Base-by-base conservation (phyloP, 192 early-diverging fungal species). In the Coemansia sp. region DNA sequence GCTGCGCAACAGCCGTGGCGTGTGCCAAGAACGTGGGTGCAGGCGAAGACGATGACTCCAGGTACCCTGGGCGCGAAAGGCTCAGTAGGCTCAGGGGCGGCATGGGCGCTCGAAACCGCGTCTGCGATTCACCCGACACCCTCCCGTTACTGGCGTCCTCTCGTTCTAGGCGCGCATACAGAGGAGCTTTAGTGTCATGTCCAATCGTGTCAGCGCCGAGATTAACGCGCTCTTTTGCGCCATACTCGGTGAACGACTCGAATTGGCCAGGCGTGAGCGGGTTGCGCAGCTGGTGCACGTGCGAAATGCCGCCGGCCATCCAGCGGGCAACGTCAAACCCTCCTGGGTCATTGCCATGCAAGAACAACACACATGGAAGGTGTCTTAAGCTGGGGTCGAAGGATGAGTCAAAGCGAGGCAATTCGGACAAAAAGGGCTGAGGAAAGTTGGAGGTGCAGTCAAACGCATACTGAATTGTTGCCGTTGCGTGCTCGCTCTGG, bases 301-400 rank as follows among this genome's bases (percentile, higher is more conserved):
- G 84, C 57, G 84, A 70, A 49, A 85, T 53, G 29, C 84, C 84
- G 38, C 76, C 84, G 0, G 84, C 84, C 58, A 81, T 68, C 84
- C 84, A 85, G 38, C 84, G 75, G n/a, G 84, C 75, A 24, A 85
- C 80, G 52, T 85, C 84, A 65, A 85, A 85, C 1, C 84, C 84
- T 41, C 84, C 84, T 9, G 84, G 84, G 63, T 75, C 67, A 62
- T 62, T 71, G 13, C 76, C 76, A 15, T 85, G 84, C 24, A 85
- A 62, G 60, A 85, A 74, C 34, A 85, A 66, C 16, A 85, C 65
- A 34, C 79, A 81, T n/a, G 84, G 84, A 33, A 85, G 73, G 29
- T 75, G 73, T 13, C 84, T 38, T 22, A 85, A 67, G 41, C 79
- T 78, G n/a, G 84, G 84, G 49, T 85, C 79, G 20, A 85, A 80